Base-by-base conservation (phyloP, 352 stramenopile species). In the Globisporangium iwayamae region DNA sequence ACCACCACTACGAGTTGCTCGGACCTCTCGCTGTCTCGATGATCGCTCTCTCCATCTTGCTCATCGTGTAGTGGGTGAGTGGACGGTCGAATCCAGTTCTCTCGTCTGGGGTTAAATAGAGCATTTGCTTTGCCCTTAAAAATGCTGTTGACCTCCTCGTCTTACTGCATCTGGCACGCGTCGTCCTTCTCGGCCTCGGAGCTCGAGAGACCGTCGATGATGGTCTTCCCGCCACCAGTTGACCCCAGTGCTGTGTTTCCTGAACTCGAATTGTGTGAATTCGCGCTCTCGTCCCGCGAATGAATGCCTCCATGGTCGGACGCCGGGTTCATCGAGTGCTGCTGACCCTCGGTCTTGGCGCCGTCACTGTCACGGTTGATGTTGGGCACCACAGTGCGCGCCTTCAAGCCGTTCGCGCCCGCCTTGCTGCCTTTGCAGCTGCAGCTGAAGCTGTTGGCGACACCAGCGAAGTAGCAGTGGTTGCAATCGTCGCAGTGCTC, bases 391-490 rank as follows among this genome's bases (percentile, higher is more conserved):
- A 87, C 71, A 1, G 78, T 68, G 50, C 81, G 70, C 51, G 76
- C 74, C 62, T 85, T 87, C 22, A 71, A 52, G 34, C 78, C 72
- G 61, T 56, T 75, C 8, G 65, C 65, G 11, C 61, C 61, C 4
- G 46, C 58, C 41, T 61, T 62, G 43, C 68, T 64, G 13, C 67
- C 73, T 62, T 88, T 84, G 61, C 85, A 93, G 63, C 80, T 91
- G 62, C 85, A 93, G 58, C 80, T 75, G 39, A 93, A 93, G 62
- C 85, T 93, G 62, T 93, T 93, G 34, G 85, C 85, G 36, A 93
- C 85, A 22, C 85, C 85, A 9, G 85, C 85, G 75, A 93, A 93
- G 68, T 92, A 93, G 65, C 85, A 93, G 64, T 91, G 85, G 53
- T 90, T 89, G 67, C 85, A 93, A 22, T 84, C 70, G 61, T 93